Conservation (phyloP, 2,329 filamentous ascomycete species). For the Fusarium irregulare region DNA sequence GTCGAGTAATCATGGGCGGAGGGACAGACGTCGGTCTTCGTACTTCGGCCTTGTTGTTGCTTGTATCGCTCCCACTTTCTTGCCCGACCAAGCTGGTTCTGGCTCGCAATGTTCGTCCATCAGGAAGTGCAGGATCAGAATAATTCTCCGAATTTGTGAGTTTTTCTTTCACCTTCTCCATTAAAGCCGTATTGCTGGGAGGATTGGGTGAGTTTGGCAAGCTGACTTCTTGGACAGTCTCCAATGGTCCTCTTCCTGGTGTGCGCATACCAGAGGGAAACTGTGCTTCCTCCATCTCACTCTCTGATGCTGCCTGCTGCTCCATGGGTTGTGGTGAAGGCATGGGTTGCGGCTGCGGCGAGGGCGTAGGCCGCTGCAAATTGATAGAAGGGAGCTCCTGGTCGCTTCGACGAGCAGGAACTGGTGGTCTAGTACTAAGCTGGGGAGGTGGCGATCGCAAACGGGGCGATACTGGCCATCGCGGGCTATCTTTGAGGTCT, state of each 20-base stretch:
- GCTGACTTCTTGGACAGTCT: conserved; percentile 93
- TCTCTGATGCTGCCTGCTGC: conserved; percentile 58
- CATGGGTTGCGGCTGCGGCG: conserved; percentile 55
- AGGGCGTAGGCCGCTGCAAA: conserved; percentile 63
- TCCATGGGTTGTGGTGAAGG: conserved; percentile 59
- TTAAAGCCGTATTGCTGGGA: conserved; percentile 55
- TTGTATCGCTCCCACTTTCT: conserved; percentile 76
- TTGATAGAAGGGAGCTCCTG: conserved; percentile 64
- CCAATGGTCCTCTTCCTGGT: conserved; percentile 73
- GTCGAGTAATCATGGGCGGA: conserved; percentile 68
- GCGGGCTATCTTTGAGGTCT: conserved; percentile 68
- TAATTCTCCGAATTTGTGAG: conserved; percentile 56
- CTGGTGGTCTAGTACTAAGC: conserved; percentile 57
- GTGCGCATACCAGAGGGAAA: conserved; percentile 66
- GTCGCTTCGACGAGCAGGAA: conserved; percentile 60
- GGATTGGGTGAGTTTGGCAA: conserved; percentile 75
- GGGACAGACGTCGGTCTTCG: conserved; percentile 61
- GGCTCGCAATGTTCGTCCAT: conserved; percentile 58
- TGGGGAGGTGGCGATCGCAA: conserved; percentile 79
- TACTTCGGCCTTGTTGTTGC: conserved; percentile 58
- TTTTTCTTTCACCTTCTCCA: conserved; percentile 65
- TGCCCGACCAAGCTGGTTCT: conserved; percentile 59
- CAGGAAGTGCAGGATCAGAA: conserved; percentile 55
- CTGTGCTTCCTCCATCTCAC: conserved; percentile 64
- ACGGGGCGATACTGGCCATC: conserved; percentile 83